Conservation (phyloP, 345 rosid genomes). For the Psidium friedrichsthalianum region DNA sequence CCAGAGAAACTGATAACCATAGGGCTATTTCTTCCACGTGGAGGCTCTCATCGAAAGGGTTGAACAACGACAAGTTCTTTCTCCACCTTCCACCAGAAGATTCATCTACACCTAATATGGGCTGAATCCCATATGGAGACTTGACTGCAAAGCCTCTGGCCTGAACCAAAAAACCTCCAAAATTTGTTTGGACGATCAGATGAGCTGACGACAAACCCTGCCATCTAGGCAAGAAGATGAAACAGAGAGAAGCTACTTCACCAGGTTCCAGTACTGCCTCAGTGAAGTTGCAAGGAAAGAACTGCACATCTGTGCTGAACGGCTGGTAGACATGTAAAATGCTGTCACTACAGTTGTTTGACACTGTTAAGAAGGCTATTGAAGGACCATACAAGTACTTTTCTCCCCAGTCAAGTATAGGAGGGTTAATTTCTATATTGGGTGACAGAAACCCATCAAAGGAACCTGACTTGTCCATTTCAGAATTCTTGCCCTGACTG, state of each 20-base stretch:
- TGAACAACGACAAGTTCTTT: conserved; percentile 47
- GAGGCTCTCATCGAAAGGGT: conserved; percentile 48
- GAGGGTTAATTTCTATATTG: conserved; percentile 36
- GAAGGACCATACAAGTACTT: conserved; percentile 42
- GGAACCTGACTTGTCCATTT: conserved; percentile 18
- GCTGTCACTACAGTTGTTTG: conserved; percentile 51
- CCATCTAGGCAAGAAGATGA: conserved; percentile 53
- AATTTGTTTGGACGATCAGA: conserved; percentile 52
- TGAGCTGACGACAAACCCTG: conserved; percentile 47
- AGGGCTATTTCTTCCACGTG: conserved; percentile 40
- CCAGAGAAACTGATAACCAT: conserved; percentile 45
- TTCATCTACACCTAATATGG: conserved; percentile 20
- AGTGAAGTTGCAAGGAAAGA: conserved; percentile 55
- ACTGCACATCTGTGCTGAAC: conserved; percentile 44
- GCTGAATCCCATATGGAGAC: conserved; percentile 44
- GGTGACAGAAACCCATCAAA: conserved; percentile 20
- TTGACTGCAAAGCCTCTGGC: conserved; percentile 48
- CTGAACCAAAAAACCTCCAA: conserved; percentile 58
- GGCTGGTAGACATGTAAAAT: conserved; percentile 48
- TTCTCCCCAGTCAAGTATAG: conserved; percentile 50
- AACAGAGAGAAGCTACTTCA: conserved; percentile 51
- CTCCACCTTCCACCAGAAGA: conserved; percentile 27
- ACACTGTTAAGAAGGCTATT: conserved; percentile 39
- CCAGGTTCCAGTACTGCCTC: conserved; percentile 43
- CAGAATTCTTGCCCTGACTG: conserved; percentile 14